Conservation (phyloP, 306 rosid species). For the Lathyrus tuberosus region DNA sequence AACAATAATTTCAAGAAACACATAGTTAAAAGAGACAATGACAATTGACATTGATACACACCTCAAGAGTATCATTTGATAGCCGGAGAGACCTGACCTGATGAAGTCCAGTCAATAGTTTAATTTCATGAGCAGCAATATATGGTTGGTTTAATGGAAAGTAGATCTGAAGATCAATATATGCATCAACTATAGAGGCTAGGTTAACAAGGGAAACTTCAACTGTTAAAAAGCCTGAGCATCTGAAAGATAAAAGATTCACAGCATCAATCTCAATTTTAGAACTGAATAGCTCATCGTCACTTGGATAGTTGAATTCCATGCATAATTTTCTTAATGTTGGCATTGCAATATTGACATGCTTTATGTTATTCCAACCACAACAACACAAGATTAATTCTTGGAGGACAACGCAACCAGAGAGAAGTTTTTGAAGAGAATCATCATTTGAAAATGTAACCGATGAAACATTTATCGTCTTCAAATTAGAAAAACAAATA, state of each 20-base stretch:
- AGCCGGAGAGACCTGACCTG: slow-evolving; percentile 13
- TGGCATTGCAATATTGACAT: neutral
- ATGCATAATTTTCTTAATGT: slow-evolving; percentile 1
- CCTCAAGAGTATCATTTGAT: slow-evolving; percentile 34
- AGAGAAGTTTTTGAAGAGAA: slow-evolving; percentile 3
- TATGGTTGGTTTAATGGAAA: neutral
- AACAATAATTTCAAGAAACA: no score
- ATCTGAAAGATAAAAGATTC: slow-evolving; percentile 27
- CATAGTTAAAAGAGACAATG: no score
- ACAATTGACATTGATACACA: no score
- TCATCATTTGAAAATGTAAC: slow-evolving; percentile 15
- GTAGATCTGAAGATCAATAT: neutral
- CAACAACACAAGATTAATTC: neutral
- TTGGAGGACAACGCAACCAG: neutral
- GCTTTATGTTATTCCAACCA: slow-evolving; percentile 12
- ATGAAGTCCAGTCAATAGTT: slow-evolving; percentile 32
- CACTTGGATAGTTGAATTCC: no score
- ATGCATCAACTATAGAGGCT: slow-evolving; percentile 28
- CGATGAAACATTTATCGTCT: neutral
- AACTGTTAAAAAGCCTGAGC: neutral
- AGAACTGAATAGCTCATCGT: neutral
- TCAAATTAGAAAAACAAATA: neutral
- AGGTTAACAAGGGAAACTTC: slow-evolving; percentile 25
- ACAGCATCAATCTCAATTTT: slow-evolving; percentile 27
- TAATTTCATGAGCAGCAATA: neutral